These are phyloP conservation scores for Lipomyces sp. DNA, from an alignment of 805 yeast species.

Conservation along the genomic window DNA sequence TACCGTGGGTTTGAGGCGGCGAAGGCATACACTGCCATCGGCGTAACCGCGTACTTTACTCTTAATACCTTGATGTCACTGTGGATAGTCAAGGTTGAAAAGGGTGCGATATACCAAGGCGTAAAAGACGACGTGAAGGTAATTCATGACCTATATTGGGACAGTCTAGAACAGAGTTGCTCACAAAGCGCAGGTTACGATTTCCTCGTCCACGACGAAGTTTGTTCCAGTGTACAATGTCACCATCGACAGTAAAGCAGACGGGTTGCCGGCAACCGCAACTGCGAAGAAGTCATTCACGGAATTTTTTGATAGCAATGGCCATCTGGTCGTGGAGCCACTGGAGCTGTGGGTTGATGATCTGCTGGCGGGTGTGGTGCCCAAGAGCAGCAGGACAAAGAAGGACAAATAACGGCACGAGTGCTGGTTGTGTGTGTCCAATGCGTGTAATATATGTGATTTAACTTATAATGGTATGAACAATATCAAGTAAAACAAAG, in stretches of 20 bases:
- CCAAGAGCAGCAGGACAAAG: neutral
- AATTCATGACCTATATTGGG: neutral
- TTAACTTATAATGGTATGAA: too few species aligned
- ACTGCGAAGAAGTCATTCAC: slow-evolving; percentile 16
- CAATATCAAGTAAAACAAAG: too few species aligned
- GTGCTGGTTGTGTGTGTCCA: neutral
- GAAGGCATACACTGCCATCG: slow-evolving; percentile 31
- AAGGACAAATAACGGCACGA: neutral
- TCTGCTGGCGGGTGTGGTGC: neutral
- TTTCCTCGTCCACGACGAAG: slow-evolving; percentile 15
- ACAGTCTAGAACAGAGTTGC: neutral
- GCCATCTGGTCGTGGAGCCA: slow-evolving; percentile 16
- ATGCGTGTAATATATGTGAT: too few species aligned
- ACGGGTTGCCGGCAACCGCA: slow-evolving; percentile 2
- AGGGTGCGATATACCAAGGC: slow-evolving; percentile 35
- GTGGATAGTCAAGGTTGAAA: slow-evolving; percentile 34
- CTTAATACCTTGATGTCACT: slow-evolving; percentile 29
- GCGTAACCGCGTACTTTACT: slow-evolving; percentile 34
- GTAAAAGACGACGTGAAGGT: slow-evolving; percentile 26
- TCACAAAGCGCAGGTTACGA: slow-evolving; percentile 10
- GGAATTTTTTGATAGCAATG: slow-evolving; percentile 23
- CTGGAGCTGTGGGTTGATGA: slow-evolving; percentile 21
- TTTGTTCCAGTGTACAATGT: slow-evolving; percentile 22
- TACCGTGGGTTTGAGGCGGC: slow-evolving; percentile 36
- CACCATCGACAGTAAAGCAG: neutral